Percentiles rank a stretch among this genome's conserved stretches.
Evolutionary conservation across 495 filamentous ascomycete genomes (phyloP).

Genomic region (Patellaria atrata): DNA sequence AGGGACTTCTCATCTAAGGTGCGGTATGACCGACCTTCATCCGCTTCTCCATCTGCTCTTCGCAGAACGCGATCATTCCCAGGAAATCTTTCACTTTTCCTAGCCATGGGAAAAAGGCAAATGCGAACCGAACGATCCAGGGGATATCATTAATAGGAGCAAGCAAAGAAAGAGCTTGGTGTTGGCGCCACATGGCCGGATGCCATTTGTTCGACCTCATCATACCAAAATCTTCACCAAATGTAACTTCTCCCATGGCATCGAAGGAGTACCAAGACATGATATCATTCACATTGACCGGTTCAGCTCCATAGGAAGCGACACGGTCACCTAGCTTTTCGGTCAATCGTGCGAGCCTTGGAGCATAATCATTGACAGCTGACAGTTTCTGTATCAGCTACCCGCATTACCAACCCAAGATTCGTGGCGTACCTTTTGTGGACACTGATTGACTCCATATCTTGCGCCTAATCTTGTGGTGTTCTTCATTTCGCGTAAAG

Average conservation of each 20-base stretch:
- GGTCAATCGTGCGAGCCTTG: neutral
- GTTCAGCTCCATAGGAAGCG: constrained; percentile 1
- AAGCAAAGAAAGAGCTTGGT: constrained; percentile 5
- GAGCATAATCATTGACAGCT: constrained; percentile 3
- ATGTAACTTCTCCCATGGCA: constrained; percentile 8
- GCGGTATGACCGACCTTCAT: constrained; percentile 7
- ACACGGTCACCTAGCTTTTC: constrained; percentile 2
- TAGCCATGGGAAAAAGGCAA: constrained; percentile 3
- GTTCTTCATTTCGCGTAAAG: constrained; percentile 6
- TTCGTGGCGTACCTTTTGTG: constrained; percentile 1
- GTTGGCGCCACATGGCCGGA: constrained; percentile 1
- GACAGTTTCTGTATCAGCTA: neutral
- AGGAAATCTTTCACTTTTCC: constrained; percentile 4
- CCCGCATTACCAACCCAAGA: neutral
- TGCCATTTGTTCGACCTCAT: neutral
- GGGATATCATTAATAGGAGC: constrained; percentile 2
- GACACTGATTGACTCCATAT: constrained; percentile 9
- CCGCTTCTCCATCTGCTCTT: constrained; percentile 7
- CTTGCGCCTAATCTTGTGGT: constrained; percentile 7
- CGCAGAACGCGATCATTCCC: constrained; percentile 10
- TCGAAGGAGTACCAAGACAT: constrained; percentile 11
- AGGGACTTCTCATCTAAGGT: neutral
- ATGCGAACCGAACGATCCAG: constrained; percentile 2
- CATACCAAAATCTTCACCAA: constrained; percentile 9
- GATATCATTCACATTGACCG: constrained; percentile 7